phyloP scores from a whole-genome alignment of 768 basidiomycete genomes.

The Amanita pallidorosea region DNA sequence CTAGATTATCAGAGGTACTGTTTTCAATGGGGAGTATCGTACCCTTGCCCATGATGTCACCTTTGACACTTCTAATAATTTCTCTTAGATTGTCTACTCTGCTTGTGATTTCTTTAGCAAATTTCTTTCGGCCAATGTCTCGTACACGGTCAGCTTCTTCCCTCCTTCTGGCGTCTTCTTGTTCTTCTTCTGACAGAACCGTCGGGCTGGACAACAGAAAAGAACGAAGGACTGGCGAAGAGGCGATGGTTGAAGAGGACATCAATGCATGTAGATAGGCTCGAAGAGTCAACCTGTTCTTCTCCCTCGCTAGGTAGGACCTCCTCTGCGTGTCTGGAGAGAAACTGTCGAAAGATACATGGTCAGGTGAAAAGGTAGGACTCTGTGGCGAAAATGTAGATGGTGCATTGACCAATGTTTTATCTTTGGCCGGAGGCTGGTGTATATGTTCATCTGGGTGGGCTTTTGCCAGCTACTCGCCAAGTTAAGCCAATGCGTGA shows the following conservation, averaged over 20 bases:
- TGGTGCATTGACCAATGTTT: conserved; percentile 50
- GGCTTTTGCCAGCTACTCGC: conserved; percentile 65
- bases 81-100: conserved; percentile 81
- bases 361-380: conserved; percentile 12
- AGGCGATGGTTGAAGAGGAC: conserved; percentile 58
- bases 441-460: conserved; percentile 78
- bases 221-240: conserved; percentile 75
- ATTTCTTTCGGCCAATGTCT: conserved; percentile 79
- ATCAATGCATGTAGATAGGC: conserved; percentile 84
- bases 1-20: not conserved
- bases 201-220: conserved; percentile 80
- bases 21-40: not conserved
- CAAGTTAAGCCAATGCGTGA: conserved; percentile 7
- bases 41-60: conserved; percentile 88
- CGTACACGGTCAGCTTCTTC: conserved; percentile 84
- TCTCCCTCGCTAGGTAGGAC: conserved; percentile 72
- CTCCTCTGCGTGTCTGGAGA: conserved; percentile 4
- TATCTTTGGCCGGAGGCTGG: conserved; percentile 83
- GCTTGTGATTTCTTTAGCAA: conserved; percentile 76
- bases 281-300: conserved; percentile 89
- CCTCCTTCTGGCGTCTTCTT: conserved; percentile 64
- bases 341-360: not conserved
- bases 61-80: conserved; percentile 80
- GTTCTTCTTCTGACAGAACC: conserved; percentile 54
- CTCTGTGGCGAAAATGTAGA: conserved; percentile 17